A percentile compares a stretch with the other conserved stretches of the same genome.
Conservation (phyloP, 2,329 filamentous ascomycete genomes). For the Fusarium solani-melongenae region DNA sequence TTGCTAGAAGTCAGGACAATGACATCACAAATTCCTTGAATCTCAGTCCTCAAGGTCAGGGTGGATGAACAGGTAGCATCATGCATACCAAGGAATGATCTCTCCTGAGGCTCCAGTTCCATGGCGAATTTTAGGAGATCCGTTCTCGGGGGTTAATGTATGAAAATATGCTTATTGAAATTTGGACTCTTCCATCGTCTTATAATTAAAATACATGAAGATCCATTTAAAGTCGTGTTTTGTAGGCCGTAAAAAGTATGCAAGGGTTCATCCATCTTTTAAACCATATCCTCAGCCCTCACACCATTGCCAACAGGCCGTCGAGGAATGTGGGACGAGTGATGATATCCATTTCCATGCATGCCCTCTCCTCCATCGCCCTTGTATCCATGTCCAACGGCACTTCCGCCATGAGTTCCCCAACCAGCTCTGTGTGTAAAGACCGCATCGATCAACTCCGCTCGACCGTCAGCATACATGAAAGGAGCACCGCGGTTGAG, state of each 20-base stretch:
- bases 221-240: background rate
- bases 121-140: no score
- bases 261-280: background rate
- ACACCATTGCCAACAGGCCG: constrained; percentile 20
- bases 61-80: no score
- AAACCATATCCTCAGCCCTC: constrained; percentile 32
- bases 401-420: constrained; percentile 52
- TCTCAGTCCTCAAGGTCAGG: no score
- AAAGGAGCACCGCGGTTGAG: constrained; percentile 69
- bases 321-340: constrained; percentile 28
- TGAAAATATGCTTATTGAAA: background rate
- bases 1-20: no score
- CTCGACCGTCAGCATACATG: constrained; percentile 56
- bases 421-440: constrained; percentile 71
- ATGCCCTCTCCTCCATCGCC: constrained; percentile 25
- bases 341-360: constrained; percentile 16
- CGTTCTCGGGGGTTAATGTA: background rate
- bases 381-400: constrained; percentile 18
- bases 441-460: constrained; percentile 63
- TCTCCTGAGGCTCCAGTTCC: no score
- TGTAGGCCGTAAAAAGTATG: no score
- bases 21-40: no score
- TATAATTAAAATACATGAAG: constrained; percentile 2
- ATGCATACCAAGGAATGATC: no score
- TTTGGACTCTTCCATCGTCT: background rate